These are phyloP conservation scores for Colletotrichum sp. DNA, from an alignment of 2,329 filamentous ascomycete genomes.

Conservation along the genomic window DNA sequence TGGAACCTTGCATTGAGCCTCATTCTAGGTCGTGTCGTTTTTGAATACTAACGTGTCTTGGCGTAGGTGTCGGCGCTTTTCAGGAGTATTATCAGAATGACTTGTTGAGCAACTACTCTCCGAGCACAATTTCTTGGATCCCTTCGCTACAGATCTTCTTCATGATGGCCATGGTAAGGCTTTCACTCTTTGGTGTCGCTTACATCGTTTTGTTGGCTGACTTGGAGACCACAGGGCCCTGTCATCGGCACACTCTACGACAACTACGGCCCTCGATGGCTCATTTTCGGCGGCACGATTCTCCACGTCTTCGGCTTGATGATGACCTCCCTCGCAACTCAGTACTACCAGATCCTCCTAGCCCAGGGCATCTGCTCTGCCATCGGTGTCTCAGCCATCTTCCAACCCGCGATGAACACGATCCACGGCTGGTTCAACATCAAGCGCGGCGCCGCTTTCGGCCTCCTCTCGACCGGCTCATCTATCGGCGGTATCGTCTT, in stretches of 20 bases:
- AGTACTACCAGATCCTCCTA: constrained; percentile 47
- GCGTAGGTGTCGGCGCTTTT: constrained; percentile 52
- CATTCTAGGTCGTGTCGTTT: background rate
- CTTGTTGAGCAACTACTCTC: constrained; percentile 51
- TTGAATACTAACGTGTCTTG: background rate
- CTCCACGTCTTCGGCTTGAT: constrained; percentile 66
- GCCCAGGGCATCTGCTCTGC: constrained; percentile 42
- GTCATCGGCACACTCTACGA: constrained; percentile 69
- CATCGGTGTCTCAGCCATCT: constrained; percentile 38
- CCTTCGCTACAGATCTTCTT: constrained; percentile 60
- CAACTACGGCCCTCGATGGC: constrained; percentile 61
- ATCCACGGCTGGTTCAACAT: constrained; percentile 38
- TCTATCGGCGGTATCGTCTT: constrained; percentile 43
- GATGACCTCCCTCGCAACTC: constrained; percentile 59
- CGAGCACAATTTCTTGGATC: constrained; percentile 67
- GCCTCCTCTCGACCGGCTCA: constrained; percentile 38
- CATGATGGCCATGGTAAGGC: constrained; percentile 51
- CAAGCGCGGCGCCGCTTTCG: constrained; percentile 39
- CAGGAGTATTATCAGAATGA: constrained; percentile 62
- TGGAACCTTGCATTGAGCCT: background rate
- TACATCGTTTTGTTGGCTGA: background rate
- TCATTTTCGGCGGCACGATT: constrained; percentile 57
- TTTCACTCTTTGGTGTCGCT: constrained; percentile 22
- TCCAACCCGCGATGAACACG: constrained; percentile 35
- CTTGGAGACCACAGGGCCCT: constrained; percentile 48